Conservation (phyloP, 768 basidiomycete species). For the Leucosporidium creatinivorum region DNA sequence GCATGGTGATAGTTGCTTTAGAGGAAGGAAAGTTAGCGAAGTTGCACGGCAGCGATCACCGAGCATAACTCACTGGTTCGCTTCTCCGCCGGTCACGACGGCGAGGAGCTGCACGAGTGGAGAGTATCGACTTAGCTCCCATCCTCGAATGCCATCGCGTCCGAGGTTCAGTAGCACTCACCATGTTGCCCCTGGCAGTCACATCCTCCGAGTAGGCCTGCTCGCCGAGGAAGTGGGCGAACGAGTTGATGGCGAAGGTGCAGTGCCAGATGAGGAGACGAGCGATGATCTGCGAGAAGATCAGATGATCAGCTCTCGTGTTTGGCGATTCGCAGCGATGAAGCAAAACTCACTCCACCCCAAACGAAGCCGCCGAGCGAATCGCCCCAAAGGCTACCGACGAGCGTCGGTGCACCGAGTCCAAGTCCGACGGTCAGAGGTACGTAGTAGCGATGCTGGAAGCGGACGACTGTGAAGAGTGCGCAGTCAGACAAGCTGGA, state of each 20-base stretch:
- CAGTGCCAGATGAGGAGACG: slow-evolving; percentile 52
- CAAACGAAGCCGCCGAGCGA: slow-evolving; percentile 61
- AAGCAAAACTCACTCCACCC: slow-evolving; percentile 61
- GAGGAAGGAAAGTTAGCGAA: not conserved
- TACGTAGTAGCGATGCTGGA: slow-evolving; percentile 65
- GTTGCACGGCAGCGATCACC: not conserved
- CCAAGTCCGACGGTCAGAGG: slow-evolving; percentile 57
- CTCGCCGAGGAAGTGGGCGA: slow-evolving; percentile 74
- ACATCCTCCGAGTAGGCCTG: slow-evolving; percentile 76
- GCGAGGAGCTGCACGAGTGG: slow-evolving; percentile 52
- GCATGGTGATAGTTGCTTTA: slow-evolving; percentile 52
- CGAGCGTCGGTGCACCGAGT: slow-evolving; percentile 52
- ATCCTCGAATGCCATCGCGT: too few relatives aligned
- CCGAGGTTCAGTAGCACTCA: slow-evolving; percentile 41
- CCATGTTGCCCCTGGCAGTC: slow-evolving; percentile 65
- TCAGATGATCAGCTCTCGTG: not conserved
- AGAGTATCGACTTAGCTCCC: not conserved
- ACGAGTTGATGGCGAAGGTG: slow-evolving; percentile 67
- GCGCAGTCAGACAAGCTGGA: not conserved
- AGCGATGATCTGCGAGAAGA: not conserved
- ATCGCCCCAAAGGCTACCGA: slow-evolving; percentile 60
- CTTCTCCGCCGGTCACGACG: slow-evolving; percentile 65
- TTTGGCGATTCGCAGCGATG: slow-evolving; percentile 39
- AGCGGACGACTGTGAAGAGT: slow-evolving; percentile 52
- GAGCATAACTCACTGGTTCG: not conserved